These are phyloP conservation scores for Termitomyces sp. DNA, from an alignment of 768 basidiomycete species.

Conservation along the genomic window DNA sequence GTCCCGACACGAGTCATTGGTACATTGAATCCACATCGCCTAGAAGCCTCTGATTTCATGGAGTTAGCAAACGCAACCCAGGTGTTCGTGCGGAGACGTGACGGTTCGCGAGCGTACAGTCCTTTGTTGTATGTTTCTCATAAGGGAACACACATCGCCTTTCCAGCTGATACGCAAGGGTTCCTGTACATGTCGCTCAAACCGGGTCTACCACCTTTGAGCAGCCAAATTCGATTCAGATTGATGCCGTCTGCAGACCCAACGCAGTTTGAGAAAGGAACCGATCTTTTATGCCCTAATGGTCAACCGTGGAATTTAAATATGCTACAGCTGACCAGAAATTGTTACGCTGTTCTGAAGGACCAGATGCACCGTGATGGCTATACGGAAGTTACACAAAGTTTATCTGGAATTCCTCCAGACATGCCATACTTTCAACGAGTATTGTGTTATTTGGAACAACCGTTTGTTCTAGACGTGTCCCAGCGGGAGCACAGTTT, in stretches of 20 bases:
- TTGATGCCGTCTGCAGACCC: not conserved
- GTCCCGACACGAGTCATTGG: not conserved
- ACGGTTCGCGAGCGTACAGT: not conserved
- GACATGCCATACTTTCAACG: not conserved
- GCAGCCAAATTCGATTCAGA: not conserved
- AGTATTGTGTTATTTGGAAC: not conserved
- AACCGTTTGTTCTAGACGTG: not conserved
- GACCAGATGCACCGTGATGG: not conserved
- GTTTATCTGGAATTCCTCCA: not conserved
- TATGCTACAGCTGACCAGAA: not conserved
- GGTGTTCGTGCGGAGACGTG: not conserved
- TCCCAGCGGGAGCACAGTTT: accelerated
- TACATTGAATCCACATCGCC: not conserved
- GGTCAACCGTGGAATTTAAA: not conserved
- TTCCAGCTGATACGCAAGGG: not conserved
- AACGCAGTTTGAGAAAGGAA: not conserved
- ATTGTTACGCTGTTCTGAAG: not conserved
- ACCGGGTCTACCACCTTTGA: not conserved
- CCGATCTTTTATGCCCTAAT: not conserved
- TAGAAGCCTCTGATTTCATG: not conserved
- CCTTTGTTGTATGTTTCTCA: accelerated
- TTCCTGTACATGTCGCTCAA: not conserved
- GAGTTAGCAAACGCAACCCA: accelerated
- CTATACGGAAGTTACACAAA: not conserved
- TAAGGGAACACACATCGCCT: not conserved